Percentiles rank a stretch among this genome's conserved stretches.
These are phyloP conservation scores for Sphenostylis stenocarpa DNA, from an alignment of 306 rosid species.

Conservation along the genomic window DNA sequence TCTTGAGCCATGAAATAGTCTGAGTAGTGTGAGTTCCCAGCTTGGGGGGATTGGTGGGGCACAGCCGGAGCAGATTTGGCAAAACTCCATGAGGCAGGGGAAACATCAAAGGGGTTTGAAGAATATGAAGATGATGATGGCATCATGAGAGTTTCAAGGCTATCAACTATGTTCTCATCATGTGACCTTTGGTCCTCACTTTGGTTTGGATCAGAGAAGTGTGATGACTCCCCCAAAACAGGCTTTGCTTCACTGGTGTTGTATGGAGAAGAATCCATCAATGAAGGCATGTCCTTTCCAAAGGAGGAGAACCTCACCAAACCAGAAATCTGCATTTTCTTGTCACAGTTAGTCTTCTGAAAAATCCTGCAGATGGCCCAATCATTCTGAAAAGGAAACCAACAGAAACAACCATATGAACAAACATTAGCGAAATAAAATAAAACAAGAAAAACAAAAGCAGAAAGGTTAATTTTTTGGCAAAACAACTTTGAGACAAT, in stretches of 20 bases:
- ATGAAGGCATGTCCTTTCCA: conserved; percentile 53
- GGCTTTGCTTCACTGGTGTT: conserved; percentile 47
- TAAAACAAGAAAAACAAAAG: background rate
- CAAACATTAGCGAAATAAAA: background rate
- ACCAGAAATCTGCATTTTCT: conserved; percentile 49
- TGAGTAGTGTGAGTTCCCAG: conserved; percentile 33
- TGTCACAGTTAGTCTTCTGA: conserved; percentile 48
- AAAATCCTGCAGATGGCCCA: conserved; percentile 85
- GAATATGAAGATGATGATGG: conserved; percentile 28
- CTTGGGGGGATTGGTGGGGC: conserved; percentile 23
- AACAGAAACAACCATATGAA: background rate
- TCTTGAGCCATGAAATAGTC: conserved; percentile 37
- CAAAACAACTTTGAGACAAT: background rate
- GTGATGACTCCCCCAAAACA: conserved; percentile 41
- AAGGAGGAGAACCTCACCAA: conserved; percentile 37
- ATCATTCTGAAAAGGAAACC: conserved; percentile 59
- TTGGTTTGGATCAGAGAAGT: conserved; percentile 58
- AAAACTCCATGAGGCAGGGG: conserved; percentile 38
- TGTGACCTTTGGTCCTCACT: conserved; percentile 42
- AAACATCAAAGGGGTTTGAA: conserved; percentile 30
- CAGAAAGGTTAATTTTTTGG: background rate
- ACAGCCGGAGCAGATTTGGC: background rate
- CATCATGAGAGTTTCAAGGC: conserved; percentile 15
- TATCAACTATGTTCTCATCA: conserved; percentile 28
- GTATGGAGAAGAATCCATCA: conserved; percentile 65